phyloP scores from a whole-genome alignment of 1,139 yeast genomes.

The Pichia sp. region DNA sequence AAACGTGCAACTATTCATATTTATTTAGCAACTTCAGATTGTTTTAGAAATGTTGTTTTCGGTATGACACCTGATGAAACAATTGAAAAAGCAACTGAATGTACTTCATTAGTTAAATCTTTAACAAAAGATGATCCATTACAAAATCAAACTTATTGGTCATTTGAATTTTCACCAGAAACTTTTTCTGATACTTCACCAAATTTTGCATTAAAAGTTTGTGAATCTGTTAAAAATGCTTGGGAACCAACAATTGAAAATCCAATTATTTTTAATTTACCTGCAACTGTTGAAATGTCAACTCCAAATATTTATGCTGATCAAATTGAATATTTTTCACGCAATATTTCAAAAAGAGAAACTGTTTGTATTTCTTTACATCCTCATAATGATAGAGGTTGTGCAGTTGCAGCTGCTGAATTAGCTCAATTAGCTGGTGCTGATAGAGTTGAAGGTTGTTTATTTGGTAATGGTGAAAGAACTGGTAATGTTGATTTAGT shows the following conservation, averaged over 20 bases:
- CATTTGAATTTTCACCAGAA: conserved; percentile 92
- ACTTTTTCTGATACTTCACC: conserved; percentile 86
- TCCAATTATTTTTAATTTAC: conserved; percentile 91
- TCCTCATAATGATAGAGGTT: conserved; percentile 95
- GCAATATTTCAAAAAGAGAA: conserved; percentile 76
- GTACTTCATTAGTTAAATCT: conserved; percentile 72
- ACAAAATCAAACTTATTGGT: conserved; percentile 77
- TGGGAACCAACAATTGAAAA: conserved; percentile 84
- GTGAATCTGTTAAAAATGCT: conserved; percentile 92
- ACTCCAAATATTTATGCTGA: conserved; percentile 94
- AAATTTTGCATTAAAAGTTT: conserved; percentile 76
- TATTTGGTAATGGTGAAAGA: conserved; percentile 97
- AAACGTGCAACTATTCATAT: conserved; percentile 86
- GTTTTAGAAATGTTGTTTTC: conserved; percentile 88
- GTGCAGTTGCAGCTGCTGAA: conserved; percentile 97
- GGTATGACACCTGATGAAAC: conserved; percentile 81
- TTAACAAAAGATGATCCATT: conserved; percentile 81
- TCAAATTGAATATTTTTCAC: conserved; percentile 87
- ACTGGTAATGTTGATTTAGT: conserved; percentile 97
- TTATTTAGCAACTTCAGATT: conserved; percentile 86
- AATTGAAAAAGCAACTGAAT: conserved; percentile 71
- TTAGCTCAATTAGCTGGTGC: conserved; percentile 94
- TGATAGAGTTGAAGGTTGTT: conserved; percentile 95
- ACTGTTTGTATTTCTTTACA: conserved; percentile 85
- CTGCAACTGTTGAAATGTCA: conserved; percentile 95